A percentile compares a stretch with the other conserved stretches of the same genome.
phyloP scores from a whole-genome alignment of 148 eudicot genomes.

The Vaccinium vitisidaea region DNA sequence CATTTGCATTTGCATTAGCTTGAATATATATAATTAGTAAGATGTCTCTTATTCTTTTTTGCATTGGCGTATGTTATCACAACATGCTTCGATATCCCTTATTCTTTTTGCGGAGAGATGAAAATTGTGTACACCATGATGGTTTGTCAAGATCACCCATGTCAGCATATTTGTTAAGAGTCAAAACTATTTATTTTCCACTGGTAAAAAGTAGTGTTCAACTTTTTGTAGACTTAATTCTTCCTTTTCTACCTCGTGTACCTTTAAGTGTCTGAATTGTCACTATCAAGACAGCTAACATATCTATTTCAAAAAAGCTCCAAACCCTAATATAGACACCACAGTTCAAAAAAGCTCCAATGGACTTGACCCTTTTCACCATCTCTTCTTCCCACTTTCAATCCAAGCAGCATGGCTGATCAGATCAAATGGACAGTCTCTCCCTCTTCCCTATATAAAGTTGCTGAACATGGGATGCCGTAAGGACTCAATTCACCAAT shows the following conservation, averaged over 20 bases:
- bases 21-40: not conserved
- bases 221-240: not conserved
- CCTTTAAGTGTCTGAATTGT: not conserved
- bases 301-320: not conserved
- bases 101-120: too few relatives aligned
- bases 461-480: not conserved
- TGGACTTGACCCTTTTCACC: not conserved
- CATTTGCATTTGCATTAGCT: not conserved
- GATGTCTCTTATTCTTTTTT: not conserved
- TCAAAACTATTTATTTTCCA: not conserved
- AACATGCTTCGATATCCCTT: not conserved
- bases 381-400: not conserved
- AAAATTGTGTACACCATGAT: not conserved
- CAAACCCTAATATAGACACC: not conserved
- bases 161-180: not conserved
- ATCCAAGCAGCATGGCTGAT: not conserved
- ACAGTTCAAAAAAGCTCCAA: not conserved
- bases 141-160: not conserved
- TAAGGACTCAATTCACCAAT: not conserved
- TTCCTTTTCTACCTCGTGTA: not conserved
- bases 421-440: not conserved
- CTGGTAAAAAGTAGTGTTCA: not conserved
- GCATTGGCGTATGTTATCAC: not conserved
- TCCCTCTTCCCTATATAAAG: not conserved
- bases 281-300: not conserved